Percentiles rank a stretch among this genome's conserved stretches.
Conservation (phyloP, 139 green algal species). For the Coelastrella sp. region DNA sequence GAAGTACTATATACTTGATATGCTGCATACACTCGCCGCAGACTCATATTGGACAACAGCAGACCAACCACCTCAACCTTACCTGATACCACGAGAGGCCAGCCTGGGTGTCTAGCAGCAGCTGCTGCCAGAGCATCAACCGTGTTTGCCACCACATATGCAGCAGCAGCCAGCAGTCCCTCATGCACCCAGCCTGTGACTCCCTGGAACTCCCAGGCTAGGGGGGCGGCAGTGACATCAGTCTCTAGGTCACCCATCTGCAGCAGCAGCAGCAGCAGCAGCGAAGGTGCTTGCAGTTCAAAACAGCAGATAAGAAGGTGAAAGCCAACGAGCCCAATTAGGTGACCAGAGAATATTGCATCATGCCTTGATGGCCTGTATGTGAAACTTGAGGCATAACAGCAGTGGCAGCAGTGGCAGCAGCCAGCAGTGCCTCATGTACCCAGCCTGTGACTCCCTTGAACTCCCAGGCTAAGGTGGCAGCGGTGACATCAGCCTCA, state of each 20-base stretch:
- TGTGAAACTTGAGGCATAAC: no score
- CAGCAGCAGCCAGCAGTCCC: constrained; percentile 66
- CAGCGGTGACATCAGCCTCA: constrained; percentile 67
- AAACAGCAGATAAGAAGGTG: background rate
- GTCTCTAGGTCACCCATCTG: constrained; percentile 63
- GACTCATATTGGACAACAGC: background rate
- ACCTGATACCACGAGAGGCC: constrained; percentile 70
- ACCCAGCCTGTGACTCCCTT: constrained; percentile 53
- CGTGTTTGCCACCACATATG: constrained; percentile 66
- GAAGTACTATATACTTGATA: no score
- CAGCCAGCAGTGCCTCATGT: constrained; percentile 66
- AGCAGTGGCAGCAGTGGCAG: no score
- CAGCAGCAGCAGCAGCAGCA: background rate
- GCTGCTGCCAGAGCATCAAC: constrained; percentile 53
- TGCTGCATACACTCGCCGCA: background rate
- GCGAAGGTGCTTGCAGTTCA: background rate
- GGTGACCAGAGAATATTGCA: no score
- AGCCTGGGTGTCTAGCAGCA: constrained; percentile 50
- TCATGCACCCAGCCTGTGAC: constrained; percentile 62
- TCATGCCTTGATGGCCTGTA: no score
- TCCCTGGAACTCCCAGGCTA: constrained; percentile 45
- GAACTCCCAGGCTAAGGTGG: constrained; percentile 42
- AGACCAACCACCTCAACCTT: background rate
- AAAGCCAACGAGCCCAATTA: no score
- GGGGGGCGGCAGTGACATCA: constrained; percentile 61